These are phyloP conservation scores for Paramecium bursaria DNA, from an alignment of 73 alveolate species.

Conservation along the genomic window DNA sequence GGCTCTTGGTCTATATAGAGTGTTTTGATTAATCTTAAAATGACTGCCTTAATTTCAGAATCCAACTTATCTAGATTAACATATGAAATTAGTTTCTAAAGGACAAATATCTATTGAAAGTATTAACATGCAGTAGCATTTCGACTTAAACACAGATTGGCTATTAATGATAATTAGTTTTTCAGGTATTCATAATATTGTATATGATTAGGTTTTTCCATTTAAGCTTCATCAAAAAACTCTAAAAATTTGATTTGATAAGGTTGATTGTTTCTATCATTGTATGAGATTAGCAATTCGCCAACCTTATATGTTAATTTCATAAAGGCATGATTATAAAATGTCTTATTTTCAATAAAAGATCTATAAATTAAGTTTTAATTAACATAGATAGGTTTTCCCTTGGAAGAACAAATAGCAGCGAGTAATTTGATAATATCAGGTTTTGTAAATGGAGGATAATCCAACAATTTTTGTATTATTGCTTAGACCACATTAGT, in stretches of 20 bases:
- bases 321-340: slow-evolving; percentile 44
- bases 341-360: slow-evolving; percentile 13
- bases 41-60: slow-evolving; percentile 50
- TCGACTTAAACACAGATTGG: slow-evolving; percentile 65
- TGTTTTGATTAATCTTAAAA: slow-evolving; percentile 52
- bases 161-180: slow-evolving; percentile 44
- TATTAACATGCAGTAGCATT: slow-evolving; percentile 51
- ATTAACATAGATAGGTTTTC: slow-evolving; percentile 24
- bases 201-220: slow-evolving; percentile 4
- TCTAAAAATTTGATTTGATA: slow-evolving; percentile 22
- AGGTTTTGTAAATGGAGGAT: slow-evolving; percentile 39
- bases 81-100: slow-evolving; percentile 19
- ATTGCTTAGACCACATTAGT: slow-evolving; percentile 30
- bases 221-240: slow-evolving; percentile 32
- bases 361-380: slow-evolving; percentile 43
- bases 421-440: slow-evolving; percentile 26
- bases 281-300: slow-evolving; percentile 5
- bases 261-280: slow-evolving; percentile 22
- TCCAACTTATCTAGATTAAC: background rate
- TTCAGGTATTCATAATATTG: slow-evolving; percentile 3
- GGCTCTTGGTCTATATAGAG: slow-evolving; percentile 64
- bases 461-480: slow-evolving; percentile 16
- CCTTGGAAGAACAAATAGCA: slow-evolving; percentile 2
- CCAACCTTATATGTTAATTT: slow-evolving; percentile 48
- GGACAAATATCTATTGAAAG: slow-evolving; percentile 26